Conservation (phyloP, 2,329 filamentous ascomycete genomes). For the Talaromyces sp. region DNA sequence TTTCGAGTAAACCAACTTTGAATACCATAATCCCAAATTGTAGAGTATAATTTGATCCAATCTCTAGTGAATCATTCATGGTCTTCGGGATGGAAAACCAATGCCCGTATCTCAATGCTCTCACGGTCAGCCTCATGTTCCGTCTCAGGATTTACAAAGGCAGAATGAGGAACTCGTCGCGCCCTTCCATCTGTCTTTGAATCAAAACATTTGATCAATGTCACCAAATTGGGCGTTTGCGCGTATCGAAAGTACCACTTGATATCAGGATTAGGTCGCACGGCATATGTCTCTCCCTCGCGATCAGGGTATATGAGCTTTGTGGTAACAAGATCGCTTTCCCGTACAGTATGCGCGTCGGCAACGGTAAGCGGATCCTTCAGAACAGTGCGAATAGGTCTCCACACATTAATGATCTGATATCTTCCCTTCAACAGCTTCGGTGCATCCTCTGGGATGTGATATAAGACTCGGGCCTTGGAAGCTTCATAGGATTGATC, state of each 20-base stretch:
- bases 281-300: constrained; percentile 53
- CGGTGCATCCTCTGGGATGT: constrained; percentile 49
- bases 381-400: constrained; percentile 53
- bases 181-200: constrained; percentile 58
- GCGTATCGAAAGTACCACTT: constrained; percentile 58
- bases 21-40: background rate
- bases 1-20: too few species aligned
- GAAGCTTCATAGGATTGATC: constrained; percentile 53
- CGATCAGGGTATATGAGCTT: constrained; percentile 57
- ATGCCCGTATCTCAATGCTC: constrained; percentile 60
- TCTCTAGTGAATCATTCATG: constrained; percentile 13
- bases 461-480: constrained; percentile 46
- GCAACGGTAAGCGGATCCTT: constrained; percentile 60
- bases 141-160: constrained; percentile 56
- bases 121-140: constrained; percentile 44
- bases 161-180: constrained; percentile 58
- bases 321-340: constrained; percentile 54
- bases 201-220: constrained; percentile 66
- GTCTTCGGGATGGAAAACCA: constrained; percentile 56
- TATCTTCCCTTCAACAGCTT: constrained; percentile 48
- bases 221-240: constrained; percentile 57
- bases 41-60: background rate
- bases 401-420: constrained; percentile 58
- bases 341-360: constrained; percentile 53
- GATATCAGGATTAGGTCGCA: constrained; percentile 48